Conservation (phyloP, 805 yeast genomes). For the Sugiyamaella smithiae region DNA sequence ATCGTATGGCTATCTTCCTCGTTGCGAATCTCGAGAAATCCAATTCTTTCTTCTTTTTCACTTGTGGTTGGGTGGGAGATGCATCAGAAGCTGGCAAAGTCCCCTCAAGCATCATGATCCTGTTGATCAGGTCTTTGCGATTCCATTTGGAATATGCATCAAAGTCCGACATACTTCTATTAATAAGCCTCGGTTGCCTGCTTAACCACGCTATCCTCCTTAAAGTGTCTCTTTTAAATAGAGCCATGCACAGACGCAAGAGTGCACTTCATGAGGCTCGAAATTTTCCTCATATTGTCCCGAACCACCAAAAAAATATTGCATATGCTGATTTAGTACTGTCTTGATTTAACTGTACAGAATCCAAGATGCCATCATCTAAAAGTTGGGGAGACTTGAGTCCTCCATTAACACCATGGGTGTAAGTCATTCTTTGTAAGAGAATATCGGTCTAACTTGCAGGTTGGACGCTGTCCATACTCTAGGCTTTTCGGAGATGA, state of each 20-base stretch:
- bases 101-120: slow-evolving; percentile 55
- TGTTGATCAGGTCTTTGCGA: slow-evolving; percentile 57
- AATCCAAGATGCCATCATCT: slow-evolving; percentile 39
- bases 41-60: slow-evolving; percentile 45
- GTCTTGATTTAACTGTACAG: too few species aligned
- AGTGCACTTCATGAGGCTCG: too few species aligned
- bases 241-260: too few species aligned
- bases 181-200: too few species aligned
- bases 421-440: slow-evolving; percentile 33
- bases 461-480: slow-evolving; percentile 60
- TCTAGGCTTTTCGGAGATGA: slow-evolving; percentile 76
- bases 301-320: too few species aligned
- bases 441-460: background rate
- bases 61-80: slow-evolving; percentile 15
- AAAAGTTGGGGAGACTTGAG: slow-evolving; percentile 60
- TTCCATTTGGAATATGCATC: slow-evolving; percentile 56
- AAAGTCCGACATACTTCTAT: background rate
- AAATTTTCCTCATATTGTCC: too few species aligned
- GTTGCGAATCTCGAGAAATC: slow-evolving; percentile 63
- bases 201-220: too few species aligned
- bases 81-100: background rate
- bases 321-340: too few species aligned
- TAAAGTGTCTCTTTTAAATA: too few species aligned
- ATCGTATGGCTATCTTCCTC: slow-evolving; percentile 73
- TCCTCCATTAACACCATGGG: slow-evolving; percentile 63